Base-by-base conservation (phyloP, 1,139 yeast species). In the Sugiyamaella novakii region DNA sequence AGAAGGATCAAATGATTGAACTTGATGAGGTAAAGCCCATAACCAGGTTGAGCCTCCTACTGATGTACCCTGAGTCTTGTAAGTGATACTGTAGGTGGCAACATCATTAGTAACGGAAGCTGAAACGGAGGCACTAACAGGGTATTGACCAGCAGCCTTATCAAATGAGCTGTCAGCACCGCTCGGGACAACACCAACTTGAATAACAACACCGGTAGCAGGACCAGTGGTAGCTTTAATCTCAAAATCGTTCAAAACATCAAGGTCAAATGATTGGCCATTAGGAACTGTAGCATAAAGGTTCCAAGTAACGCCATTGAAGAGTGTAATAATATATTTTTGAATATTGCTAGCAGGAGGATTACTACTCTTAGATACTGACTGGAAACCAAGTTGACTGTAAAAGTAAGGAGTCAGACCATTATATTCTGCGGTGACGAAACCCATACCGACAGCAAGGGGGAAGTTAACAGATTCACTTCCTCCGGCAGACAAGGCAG, bases 391-490 rank as follows among this genome's bases (percentile, higher is more conserved):
- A 47, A 77, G 69, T 52, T 75, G 75, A 1, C 86, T 73, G 57
- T 73, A 75, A 49, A 86, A 63, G 25, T 67, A 62, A 3, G 88
- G 83, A 49, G 74, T 73, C 64, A 83, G 69, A 43, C 82, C 83
- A 55, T 78, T 72, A 65, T 85, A 87, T 39, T 81, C 70, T 28
- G 80, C 85, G 35, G 88, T 79, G 10, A 80, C 78, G 56, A 83
- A 77, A n/a, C 95, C 95, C 87, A 84, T 83, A 54, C 95, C 95
- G 64, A 82, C 85, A 17, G 76, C 79, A 42, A 78, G 53, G 3
- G 83, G 81, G 34, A 70, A 50, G 17, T 53, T 54, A 29, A 71
- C 56, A 12, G 63, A 49, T 6, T 66, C 65, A 14, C 31, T n/a
- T 14, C 54, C 60, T 12, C 64, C 53, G 1, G 65, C 56, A 27